phyloP scores from a whole-genome alignment of 1,139 yeast genomes.

The Candida labiduridarum region DNA sequence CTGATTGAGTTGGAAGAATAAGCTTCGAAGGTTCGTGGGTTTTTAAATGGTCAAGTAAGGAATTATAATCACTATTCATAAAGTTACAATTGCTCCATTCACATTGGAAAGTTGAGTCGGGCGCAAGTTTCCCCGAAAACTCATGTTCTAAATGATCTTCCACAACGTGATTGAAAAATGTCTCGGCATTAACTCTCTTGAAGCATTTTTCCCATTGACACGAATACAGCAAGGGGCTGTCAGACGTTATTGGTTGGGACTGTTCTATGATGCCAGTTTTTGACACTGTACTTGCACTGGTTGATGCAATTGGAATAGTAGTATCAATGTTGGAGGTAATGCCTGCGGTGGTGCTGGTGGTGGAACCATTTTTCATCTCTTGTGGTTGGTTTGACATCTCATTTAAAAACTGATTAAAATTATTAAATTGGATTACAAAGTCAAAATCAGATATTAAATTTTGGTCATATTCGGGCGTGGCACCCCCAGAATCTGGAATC shows the following conservation, averaged over 20 bases:
- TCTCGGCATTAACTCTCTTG: conserved; percentile 40
- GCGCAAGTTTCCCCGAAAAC: neutral
- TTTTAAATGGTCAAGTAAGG: conserved; percentile 63
- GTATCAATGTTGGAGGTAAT: neutral
- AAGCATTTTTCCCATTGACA: conserved; percentile 66
- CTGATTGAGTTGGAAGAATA: conserved; percentile 6
- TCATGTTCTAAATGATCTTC: conserved; percentile 54
- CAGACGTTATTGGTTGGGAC: neutral
- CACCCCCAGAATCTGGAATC: conserved; percentile 25
- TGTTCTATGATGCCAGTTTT: neutral
- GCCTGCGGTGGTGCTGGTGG: neutral
- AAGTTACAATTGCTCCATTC: conserved; percentile 76
- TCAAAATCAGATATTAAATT: conserved; percentile 40
- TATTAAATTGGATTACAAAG: conserved; percentile 45
- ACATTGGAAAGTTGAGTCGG: conserved; percentile 43
- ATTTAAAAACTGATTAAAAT: conserved; percentile 28
- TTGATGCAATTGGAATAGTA: neutral
- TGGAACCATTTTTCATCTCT: neutral
- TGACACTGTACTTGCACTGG: neutral
- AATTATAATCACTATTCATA: conserved; percentile 50
- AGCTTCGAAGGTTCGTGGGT: conserved; percentile 42
- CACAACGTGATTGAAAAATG: conserved; percentile 58
- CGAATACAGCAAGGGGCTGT: conserved; percentile 14
- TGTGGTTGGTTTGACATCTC: conserved; percentile 1
- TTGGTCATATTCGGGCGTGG: conserved; percentile 14